Evolutionary conservation across 2,329 filamentous ascomycete genomes (phyloP), one percentile per base, ranked within the genome.

Genomic region (Fusarium sulawesiense): DNA sequence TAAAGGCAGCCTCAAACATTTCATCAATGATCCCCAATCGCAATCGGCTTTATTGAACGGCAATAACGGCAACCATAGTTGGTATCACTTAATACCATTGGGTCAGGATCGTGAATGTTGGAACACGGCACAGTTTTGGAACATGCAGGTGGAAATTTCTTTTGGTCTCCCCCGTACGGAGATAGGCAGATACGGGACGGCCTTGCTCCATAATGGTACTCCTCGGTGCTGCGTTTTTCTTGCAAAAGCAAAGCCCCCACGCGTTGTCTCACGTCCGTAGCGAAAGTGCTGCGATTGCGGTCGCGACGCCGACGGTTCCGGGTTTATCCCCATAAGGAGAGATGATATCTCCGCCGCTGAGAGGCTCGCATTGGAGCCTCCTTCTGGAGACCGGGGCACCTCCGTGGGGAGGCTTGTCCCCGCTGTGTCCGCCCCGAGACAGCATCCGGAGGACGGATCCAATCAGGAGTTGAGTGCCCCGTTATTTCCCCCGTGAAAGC

Each of bases 81-180:
- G 20, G 53, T 44, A 56, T 49, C 45, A 21, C 23, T 44, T 6
- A 20, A 45, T 12, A 44, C 30, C 54, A 27, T 25, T 44, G 44
- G 56, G 42, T 49, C 41, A 56, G 47, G 44, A 65, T 60, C 46
- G 34, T 56, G 64, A 70, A 60, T 60, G 53, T 63, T 62, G 55
- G 25, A 65, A 50, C 20, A 44, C 57, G 57, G 50, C 59, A 62
- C 41, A 21, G 50, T 23, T 42, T 34, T 44, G 60, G 70, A 60
- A 71, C 68, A 57, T 71, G 68, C 68, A 70, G n/a, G n/a, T n/a
- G n/a, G n/a, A 59, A 60, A 60, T 71, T 70, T 58, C 65, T 67
- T 63, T 47, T n/a, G n/a, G n/a, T n/a, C n/a, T n/a, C n/a, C n/a
- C n/a, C n/a, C n/a, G n/a, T n/a, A n/a, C n/a, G n/a, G n/a, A n/a